Evolutionary conservation across 768 basidiomycete species (phyloP), one percentile per base, ranked within the genome.

Genomic region (Auricularia cornea): DNA sequence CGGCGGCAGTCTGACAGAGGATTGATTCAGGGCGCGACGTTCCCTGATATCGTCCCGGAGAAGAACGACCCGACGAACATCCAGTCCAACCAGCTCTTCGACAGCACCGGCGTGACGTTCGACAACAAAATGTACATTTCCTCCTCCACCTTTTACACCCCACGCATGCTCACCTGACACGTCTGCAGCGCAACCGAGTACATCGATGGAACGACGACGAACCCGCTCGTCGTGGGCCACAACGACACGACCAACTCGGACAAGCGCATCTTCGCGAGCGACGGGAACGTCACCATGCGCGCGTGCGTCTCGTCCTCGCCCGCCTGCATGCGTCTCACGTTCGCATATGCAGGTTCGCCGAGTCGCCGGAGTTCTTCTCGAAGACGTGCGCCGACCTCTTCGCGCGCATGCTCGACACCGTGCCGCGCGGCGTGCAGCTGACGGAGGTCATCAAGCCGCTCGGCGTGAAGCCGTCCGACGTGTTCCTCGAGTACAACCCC

Each of bases 391-490:
- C 74, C 56, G 68, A 63, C 38, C 68, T 82, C 1, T 66, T 83
- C 44, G 71, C 72, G 57, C 76, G 78, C 41, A 82, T 83, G 82
- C 64, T 83, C 40, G 74, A 83, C 66, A 76, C 76, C 20, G 81
- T 83, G n/a, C 79, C 81, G 2, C 71, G 68, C 18, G 73, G 71
- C 59, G 80, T 83, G 18, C 72, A 70, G 1, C 69, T 83, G 23
- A 80, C 79, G 30, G 76, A 79, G 18, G 75, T 79, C 64, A 77
- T 57, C 30, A 20, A 57, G 30, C 54, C 54, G 16, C 54, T 57
- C 11, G 26, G 10, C 4, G 29, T 57, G 18, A 26, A 29, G 26
- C 54, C 54, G 10, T 4, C 16, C 28, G 1, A 4, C 16, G 6
- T 29, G 26, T 8, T 12, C 26, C 14, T 30, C 8, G 4, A 14